Percentiles rank a stretch among this genome's conserved stretches.
Conservation (phyloP, 768 basidiomycete species). For the Leccinum truebloodii region DNA sequence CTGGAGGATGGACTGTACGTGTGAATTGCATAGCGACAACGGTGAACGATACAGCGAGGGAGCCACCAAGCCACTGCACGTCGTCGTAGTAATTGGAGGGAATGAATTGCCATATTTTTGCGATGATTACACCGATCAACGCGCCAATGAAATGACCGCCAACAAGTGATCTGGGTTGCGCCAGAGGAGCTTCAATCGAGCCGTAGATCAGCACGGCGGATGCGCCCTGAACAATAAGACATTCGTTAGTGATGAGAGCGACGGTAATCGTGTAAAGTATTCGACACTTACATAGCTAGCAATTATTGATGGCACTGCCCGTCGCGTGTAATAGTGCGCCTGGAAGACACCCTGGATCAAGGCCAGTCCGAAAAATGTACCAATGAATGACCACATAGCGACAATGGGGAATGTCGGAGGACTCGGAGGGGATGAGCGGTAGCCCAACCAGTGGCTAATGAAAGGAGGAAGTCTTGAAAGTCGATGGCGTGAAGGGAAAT, state of each 20-base stretch:
- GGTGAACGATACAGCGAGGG: conserved; percentile 42
- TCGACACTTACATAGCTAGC: conserved; percentile 23
- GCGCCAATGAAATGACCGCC: conserved; percentile 45
- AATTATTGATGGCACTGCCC: conserved; percentile 34
- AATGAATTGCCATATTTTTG: conserved; percentile 50
- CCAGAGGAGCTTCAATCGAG: conserved; percentile 51
- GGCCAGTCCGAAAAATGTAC: conserved; percentile 50
- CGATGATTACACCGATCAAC: conserved; percentile 48
- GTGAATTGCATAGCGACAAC: conserved; percentile 56
- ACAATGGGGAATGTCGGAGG: conserved; percentile 3
- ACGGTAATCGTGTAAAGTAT: background rate
- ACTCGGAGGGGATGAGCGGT: conserved; percentile 11
- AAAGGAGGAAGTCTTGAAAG: conserved; percentile 1
- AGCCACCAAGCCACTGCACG: conserved; percentile 43
- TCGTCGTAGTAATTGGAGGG: conserved; percentile 45
- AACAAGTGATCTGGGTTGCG: conserved; percentile 54
- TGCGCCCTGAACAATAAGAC: conserved; percentile 44
- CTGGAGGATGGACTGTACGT: conserved; percentile 54
- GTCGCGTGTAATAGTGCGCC: conserved; percentile 46
- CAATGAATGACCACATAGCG: conserved; percentile 49
- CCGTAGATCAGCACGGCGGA: conserved; percentile 58
- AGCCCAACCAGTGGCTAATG: conserved; percentile 16
- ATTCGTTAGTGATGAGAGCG: background rate
- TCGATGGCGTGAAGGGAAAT: background rate
- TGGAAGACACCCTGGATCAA: conserved; percentile 53